Evolutionary conservation across 805 yeast genomes (phyloP).

Genomic region (Metschnikowia continentalis): DNA sequence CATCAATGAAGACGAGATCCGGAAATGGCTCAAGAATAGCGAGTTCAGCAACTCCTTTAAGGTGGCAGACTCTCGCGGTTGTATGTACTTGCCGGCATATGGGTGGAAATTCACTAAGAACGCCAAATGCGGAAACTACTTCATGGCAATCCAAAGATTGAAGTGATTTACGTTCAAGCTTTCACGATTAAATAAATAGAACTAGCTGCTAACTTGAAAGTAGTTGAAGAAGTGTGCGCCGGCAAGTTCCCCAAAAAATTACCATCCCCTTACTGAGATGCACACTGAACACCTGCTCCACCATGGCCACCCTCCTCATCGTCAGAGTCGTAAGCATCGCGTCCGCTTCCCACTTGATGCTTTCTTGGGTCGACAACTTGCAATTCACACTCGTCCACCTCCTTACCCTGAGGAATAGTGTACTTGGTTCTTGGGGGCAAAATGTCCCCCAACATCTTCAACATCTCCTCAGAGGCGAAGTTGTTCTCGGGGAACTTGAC

Average conservation of each 20-base stretch:
- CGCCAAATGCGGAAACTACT: slow-evolving; percentile 73
- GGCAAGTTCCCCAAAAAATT: slow-evolving; percentile 1
- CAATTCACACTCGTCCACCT: slow-evolving; percentile 76
- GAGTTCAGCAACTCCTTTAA: slow-evolving; percentile 35
- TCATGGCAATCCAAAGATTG: slow-evolving; percentile 72
- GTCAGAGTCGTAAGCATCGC: slow-evolving; percentile 42
- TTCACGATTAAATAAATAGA: slow-evolving; percentile 4
- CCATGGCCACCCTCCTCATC: slow-evolving; percentile 40
- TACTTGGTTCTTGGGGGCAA: slow-evolving; percentile 72
- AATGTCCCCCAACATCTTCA: slow-evolving; percentile 66
- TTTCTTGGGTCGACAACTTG: slow-evolving; percentile 63
- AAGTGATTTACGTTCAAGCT: slow-evolving; percentile 8
- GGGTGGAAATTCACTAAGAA: slow-evolving; percentile 78
- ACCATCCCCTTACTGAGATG: slow-evolving; percentile 18
- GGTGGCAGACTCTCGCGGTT: slow-evolving; percentile 69
- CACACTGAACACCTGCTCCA: slow-evolving; percentile 25
- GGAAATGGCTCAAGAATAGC: slow-evolving; percentile 55
- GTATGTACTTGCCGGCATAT: slow-evolving; percentile 71
- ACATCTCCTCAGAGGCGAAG: slow-evolving; percentile 71
- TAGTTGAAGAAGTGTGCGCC: slow-evolving; percentile 1
- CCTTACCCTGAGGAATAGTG: slow-evolving; percentile 64
- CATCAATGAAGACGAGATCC: slow-evolving; percentile 70
- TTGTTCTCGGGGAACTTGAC: slow-evolving; percentile 81
- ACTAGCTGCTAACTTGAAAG: slow-evolving; percentile 1
- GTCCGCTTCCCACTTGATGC: slow-evolving; percentile 44